phyloP scores from a whole-genome alignment of 2,329 filamentous ascomycete species.

The Arthrobotrys sinensis region DNA sequence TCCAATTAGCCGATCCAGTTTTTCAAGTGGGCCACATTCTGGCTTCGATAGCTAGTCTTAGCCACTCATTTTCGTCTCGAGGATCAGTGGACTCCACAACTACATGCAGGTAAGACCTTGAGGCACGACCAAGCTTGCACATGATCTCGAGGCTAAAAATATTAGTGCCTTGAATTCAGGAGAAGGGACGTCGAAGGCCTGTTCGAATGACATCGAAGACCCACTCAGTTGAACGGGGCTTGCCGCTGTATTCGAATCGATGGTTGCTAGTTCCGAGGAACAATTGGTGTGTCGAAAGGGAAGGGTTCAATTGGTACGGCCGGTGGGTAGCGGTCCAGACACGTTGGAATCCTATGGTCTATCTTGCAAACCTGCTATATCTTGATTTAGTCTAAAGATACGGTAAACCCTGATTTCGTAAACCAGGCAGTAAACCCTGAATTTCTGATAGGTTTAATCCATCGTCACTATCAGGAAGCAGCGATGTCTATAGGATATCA shows the following conservation, averaged over 20 bases:
- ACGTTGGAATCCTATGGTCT: too few species aligned
- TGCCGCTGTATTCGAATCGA: slow-evolving; percentile 13
- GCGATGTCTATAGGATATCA: too few species aligned
- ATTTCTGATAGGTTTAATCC: too few species aligned
- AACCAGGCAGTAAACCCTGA: too few species aligned
- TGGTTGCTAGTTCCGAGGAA: slow-evolving; percentile 2
- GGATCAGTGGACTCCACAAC: slow-evolving; percentile 2
- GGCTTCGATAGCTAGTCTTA: background rate
- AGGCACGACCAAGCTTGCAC: background rate
- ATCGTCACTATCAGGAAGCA: too few species aligned
- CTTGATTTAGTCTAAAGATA: too few species aligned
- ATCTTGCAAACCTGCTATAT: too few species aligned
- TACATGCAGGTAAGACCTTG: slow-evolving; percentile 22
- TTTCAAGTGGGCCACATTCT: slow-evolving; percentile 7
- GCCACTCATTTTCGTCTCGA: slow-evolving; percentile 32
- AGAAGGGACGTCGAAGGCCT: background rate
- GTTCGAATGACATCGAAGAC: slow-evolving; percentile 16
- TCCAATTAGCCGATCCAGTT: slow-evolving; percentile 29
- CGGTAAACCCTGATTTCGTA: too few species aligned
- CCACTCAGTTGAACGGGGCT: slow-evolving; percentile 18
- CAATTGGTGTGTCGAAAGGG: background rate
- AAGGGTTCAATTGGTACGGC: background rate
- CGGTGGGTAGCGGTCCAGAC: background rate
- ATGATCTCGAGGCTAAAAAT: slow-evolving; percentile 20
- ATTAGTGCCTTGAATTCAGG: slow-evolving; percentile 10